Conservation (phyloP, 164 flowering plant species). For the Vitis amurensis region DNA sequence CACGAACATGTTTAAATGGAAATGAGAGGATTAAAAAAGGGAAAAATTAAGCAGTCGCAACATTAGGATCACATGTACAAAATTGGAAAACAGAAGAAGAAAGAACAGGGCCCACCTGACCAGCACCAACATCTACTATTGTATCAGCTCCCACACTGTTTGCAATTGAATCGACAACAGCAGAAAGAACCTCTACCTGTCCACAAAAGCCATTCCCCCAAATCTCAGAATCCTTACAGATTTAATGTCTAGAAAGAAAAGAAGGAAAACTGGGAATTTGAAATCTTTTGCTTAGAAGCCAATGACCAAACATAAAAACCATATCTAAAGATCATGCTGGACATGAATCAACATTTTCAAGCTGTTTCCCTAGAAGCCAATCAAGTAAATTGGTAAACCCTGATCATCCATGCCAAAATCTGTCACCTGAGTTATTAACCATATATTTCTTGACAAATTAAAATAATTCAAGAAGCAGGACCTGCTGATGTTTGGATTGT, state of each 20-base stretch:
- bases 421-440: too few relatives aligned
- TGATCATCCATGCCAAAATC: too few relatives aligned
- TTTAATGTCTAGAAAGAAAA: background rate
- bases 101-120: slow-evolving; percentile 56
- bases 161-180: slow-evolving; percentile 55
- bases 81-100: background rate
- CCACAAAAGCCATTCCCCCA: background rate
- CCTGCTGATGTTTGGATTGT: too few relatives aligned
- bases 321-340: background rate
- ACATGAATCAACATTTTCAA: background rate
- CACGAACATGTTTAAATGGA: too few relatives aligned
- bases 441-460: too few relatives aligned
- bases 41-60: background rate
- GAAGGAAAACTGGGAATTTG: background rate
- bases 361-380: background rate
- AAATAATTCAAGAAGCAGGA: too few relatives aligned
- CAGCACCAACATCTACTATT: slow-evolving; percentile 93
- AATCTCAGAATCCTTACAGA: background rate
- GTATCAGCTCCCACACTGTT: slow-evolving; percentile 47
- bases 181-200: slow-evolving; percentile 81
- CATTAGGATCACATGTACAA: background rate
- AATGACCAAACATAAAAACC: background rate
- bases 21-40: background rate
- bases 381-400: too few relatives aligned
- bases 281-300: background rate